These are phyloP conservation scores for Oropetium thomaeum DNA, from an alignment of 176 grass and related monocot genomes.

Conservation along the genomic window DNA sequence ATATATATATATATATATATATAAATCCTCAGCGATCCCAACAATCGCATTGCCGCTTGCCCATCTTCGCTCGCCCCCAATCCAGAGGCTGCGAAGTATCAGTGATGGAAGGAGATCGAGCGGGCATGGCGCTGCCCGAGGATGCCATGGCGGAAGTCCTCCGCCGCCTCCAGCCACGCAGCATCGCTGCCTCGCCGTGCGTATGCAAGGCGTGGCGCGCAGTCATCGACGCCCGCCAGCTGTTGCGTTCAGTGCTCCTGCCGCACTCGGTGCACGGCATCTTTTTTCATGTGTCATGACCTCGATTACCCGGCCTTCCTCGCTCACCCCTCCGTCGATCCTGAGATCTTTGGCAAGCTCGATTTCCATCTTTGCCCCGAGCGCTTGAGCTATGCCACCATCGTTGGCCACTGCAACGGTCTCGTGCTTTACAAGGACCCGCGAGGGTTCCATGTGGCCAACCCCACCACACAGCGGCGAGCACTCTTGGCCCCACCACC, in stretches of 20 bases:
- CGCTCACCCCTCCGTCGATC: not conserved
- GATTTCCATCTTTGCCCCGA: not conserved
- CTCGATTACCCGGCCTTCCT: not conserved
- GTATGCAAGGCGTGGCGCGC: not conserved
- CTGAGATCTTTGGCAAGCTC: not conserved
- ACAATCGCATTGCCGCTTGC: too few species aligned
- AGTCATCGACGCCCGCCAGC: not conserved
- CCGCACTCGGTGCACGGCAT: not conserved
- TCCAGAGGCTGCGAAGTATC: not conserved
- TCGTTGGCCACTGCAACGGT: not conserved
- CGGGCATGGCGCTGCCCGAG: not conserved
- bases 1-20: too few species aligned
- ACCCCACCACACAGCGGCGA: not conserved
- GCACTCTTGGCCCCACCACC: not conserved
- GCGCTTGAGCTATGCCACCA: not conserved
- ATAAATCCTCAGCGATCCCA: too few species aligned
- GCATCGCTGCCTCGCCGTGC: slow-evolving; percentile 3
- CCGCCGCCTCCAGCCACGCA: not conserved
- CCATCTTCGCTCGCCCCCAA: not conserved
- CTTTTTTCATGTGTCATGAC: not conserved
- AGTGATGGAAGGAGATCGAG: not conserved
- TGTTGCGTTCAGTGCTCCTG: not conserved
- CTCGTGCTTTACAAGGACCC: not conserved
- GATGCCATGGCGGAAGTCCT: not conserved
- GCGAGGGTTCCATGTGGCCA: not conserved